Percentiles rank a stretch among this genome's conserved stretches.
Conservation (phyloP, 768 basidiomycete genomes). For the Tricholoma hemisulphureum region DNA sequence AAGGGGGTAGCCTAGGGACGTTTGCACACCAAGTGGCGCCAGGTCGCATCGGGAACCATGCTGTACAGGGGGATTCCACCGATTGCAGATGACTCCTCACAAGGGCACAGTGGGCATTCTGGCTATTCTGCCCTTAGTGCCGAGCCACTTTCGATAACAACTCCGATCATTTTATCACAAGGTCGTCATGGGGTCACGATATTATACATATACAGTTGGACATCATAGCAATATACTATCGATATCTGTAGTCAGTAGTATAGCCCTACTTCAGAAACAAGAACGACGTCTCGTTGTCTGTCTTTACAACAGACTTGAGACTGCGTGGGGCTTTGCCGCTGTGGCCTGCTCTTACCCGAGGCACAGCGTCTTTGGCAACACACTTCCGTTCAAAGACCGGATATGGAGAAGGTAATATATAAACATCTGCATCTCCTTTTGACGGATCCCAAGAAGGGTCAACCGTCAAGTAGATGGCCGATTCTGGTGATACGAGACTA, state of each 20-base stretch:
- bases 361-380: not conserved
- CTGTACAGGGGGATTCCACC: too few relatives aligned
- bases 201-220: too few relatives aligned
- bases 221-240: too few relatives aligned
- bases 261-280: conserved; percentile 7
- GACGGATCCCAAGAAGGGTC: conserved; percentile 16
- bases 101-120: not conserved
- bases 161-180: not conserved
- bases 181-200: not conserved
- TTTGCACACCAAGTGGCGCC: not conserved
- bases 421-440: conserved; percentile 12
- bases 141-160: not conserved
- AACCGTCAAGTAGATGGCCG: conserved; percentile 16
- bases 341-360: not conserved
- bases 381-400: not conserved
- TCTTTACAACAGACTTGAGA: not conserved
- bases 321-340: not conserved
- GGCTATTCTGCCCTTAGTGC: not conserved
- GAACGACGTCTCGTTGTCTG: conserved; percentile 12
- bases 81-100: too few relatives aligned
- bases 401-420: conserved; percentile 7
- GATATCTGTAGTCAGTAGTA: not conserved
- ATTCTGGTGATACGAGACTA: not conserved
- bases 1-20: not conserved
- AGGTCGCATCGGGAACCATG: not conserved